These are phyloP conservation scores for Xerocomellus intermedius DNA, from an alignment of 768 basidiomycete species.

Conservation along the genomic window DNA sequence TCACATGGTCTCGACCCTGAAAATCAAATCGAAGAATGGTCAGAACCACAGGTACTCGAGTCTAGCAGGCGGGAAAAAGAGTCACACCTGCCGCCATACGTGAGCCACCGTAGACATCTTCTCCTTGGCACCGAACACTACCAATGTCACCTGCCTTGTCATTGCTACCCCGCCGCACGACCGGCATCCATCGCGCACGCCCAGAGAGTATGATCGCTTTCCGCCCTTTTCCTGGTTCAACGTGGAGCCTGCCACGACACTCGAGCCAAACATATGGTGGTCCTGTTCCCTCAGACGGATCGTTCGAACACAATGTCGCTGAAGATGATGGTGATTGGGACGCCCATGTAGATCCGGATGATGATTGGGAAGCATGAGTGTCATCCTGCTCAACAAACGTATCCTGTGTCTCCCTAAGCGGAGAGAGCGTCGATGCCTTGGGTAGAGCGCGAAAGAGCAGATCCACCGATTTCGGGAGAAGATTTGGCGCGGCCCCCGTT, in stretches of 20 bases:
- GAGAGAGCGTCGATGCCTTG: conserved; percentile 36
- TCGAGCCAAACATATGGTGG: conserved; percentile 84
- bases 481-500: conserved; percentile 3
- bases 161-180: conserved; percentile 59
- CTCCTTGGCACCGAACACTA: neutral
- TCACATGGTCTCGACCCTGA: conserved; percentile 7
- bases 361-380: neutral
- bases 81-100: conserved; percentile 24
- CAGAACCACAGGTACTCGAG: neutral
- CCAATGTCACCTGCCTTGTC: conserved; percentile 43
- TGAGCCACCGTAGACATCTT: neutral
- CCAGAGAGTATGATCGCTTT: conserved; percentile 94
- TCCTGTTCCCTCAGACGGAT: neutral
- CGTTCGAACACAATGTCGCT: neutral
- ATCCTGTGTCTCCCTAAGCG: neutral
- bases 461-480: conserved; percentile 61
- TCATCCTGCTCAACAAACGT: conserved; percentile 1
- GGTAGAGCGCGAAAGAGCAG: conserved; percentile 81
- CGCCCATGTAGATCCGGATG: neutral
- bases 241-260: conserved; percentile 81
- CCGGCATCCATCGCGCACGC: conserved; percentile 65
- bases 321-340: conserved; percentile 1
- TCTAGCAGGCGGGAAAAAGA: neutral
- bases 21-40: neutral
- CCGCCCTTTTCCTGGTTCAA: conserved; percentile 90